A percentile compares a stretch with the other conserved stretches of the same genome.
These are phyloP conservation scores for Bruguiera gymnorhiza DNA, from an alignment of 345 rosid genomes.

Conservation along the genomic window DNA sequence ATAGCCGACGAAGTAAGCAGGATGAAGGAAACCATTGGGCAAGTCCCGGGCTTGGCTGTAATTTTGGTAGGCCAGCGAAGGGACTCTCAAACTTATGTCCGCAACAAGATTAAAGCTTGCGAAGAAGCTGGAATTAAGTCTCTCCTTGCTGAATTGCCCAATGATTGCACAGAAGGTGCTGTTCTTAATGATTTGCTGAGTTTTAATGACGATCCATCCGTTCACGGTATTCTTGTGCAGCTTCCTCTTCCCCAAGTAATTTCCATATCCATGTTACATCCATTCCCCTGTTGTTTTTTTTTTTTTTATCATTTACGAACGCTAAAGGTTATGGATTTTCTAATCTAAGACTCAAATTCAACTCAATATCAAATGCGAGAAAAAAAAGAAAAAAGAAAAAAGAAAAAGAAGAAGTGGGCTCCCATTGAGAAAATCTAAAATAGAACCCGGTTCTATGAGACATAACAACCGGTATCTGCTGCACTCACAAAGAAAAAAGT, in stretches of 20 bases:
- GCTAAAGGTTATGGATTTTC: too few species aligned
- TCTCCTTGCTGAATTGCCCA: slow-evolving; percentile 50
- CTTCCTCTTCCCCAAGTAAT: slow-evolving; percentile 91
- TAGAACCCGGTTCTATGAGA: too few species aligned
- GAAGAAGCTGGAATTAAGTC: slow-evolving; percentile 88
- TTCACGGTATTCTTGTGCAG: slow-evolving; percentile 92
- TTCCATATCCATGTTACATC: slow-evolving; percentile 22
- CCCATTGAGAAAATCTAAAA: too few species aligned
- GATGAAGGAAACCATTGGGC: slow-evolving; percentile 64
- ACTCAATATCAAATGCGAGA: too few species aligned
- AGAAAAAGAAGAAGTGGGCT: too few species aligned
- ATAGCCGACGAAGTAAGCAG: slow-evolving; percentile 57
- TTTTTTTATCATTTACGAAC: slow-evolving; percentile 3
- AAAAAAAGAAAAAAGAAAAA: too few species aligned
- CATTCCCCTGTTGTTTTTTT: not conserved
- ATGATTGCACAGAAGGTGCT: slow-evolving; percentile 53
- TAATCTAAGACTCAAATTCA: too few species aligned
- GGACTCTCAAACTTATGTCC: slow-evolving; percentile 78
- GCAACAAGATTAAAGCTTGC: slow-evolving; percentile 78
- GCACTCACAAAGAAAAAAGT: too few species aligned
- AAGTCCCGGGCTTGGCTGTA: slow-evolving; percentile 87
- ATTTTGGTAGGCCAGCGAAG: slow-evolving; percentile 72
- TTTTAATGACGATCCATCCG: slow-evolving; percentile 57
- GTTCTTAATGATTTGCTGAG: slow-evolving; percentile 41
- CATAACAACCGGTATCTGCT: too few species aligned